These are phyloP conservation scores for Chlorella sp. DNA, from an alignment of 139 green algal species.

Conservation along the genomic window DNA sequence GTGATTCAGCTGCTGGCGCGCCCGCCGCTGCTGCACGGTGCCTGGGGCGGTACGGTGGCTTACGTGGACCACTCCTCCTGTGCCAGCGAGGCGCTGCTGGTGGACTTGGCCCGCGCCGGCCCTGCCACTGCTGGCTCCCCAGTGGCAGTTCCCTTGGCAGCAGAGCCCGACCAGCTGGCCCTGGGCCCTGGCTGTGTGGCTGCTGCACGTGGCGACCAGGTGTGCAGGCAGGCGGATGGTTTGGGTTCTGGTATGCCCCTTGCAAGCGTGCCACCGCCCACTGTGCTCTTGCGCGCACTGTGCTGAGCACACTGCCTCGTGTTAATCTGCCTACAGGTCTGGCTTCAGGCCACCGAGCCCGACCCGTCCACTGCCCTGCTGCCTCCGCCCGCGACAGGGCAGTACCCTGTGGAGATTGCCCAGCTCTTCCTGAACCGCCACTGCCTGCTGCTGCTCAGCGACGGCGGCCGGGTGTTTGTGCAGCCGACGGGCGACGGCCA, in stretches of 20 bases:
- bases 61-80: not conserved
- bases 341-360: not conserved
- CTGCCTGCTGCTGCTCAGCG: slow-evolving; percentile 16
- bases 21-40: slow-evolving; percentile 21
- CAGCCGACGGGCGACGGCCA: not conserved
- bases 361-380: not conserved
- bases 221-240: slow-evolving; percentile 2
- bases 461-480: slow-evolving; percentile 31
- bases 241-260: too few relatives aligned
- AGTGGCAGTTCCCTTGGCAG: slow-evolving; percentile 59
- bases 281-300: too few relatives aligned
- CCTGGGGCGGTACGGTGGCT: not conserved
- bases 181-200: slow-evolving; percentile 72
- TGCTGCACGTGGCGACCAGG: slow-evolving; percentile 80
- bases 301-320: not conserved
- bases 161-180: slow-evolving; percentile 72
- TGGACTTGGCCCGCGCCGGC: not conserved
- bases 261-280: too few relatives aligned
- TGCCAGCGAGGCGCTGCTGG: not conserved
- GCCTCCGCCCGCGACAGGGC: not conserved
- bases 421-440: not conserved
- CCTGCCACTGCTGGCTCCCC: slow-evolving; percentile 10
- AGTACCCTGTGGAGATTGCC: not conserved
- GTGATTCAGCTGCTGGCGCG: slow-evolving; percentile 17
- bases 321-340: not conserved